Evolutionary conservation across 345 rosid species (phyloP).

Genomic region (Moringa oleifera): DNA sequence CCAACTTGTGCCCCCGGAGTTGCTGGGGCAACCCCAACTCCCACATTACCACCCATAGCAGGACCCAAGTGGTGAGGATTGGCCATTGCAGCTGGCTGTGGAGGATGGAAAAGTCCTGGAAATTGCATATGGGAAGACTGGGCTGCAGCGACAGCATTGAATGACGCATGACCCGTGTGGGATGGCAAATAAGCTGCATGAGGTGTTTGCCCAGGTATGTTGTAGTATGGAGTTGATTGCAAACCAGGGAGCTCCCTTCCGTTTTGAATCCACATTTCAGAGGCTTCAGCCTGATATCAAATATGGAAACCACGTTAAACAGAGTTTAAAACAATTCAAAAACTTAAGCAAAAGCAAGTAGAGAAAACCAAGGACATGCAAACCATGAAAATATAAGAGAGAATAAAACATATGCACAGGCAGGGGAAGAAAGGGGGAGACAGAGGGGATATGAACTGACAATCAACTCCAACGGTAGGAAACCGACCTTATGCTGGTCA

Average conservation of each 20-base stretch:
- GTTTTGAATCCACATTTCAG: conserved; percentile 93
- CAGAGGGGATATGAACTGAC: too few species aligned
- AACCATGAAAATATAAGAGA: too few species aligned
- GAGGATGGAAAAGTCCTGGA: conserved; percentile 70
- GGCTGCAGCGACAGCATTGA: conserved; percentile 68
- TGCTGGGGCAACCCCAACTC: conserved; percentile 66
- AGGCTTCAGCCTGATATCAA: conserved; percentile 62
- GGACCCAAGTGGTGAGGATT: conserved; percentile 77
- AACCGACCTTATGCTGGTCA: too few species aligned
- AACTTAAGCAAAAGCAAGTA: too few species aligned
- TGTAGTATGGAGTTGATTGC: conserved; percentile 76
- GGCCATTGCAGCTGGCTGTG: conserved; percentile 64
- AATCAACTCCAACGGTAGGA: too few species aligned
- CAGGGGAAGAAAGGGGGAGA: too few species aligned
- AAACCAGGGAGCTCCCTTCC: conserved; percentile 63
- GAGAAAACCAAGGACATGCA: too few species aligned
- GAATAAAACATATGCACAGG: too few species aligned
- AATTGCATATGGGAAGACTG: conserved; percentile 95
- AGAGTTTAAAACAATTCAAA: neutral
- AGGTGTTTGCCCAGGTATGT: conserved; percentile 76
- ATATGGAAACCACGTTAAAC: neutral
- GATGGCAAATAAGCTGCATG: conserved; percentile 75
- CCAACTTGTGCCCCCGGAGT: conserved; percentile 77
- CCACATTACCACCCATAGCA: conserved; percentile 77
- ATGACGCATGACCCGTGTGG: conserved; percentile 73